These are phyloP conservation scores for Neofusicoccum sp. DNA, from an alignment of 2,329 filamentous ascomycete genomes.

Conservation along the genomic window DNA sequence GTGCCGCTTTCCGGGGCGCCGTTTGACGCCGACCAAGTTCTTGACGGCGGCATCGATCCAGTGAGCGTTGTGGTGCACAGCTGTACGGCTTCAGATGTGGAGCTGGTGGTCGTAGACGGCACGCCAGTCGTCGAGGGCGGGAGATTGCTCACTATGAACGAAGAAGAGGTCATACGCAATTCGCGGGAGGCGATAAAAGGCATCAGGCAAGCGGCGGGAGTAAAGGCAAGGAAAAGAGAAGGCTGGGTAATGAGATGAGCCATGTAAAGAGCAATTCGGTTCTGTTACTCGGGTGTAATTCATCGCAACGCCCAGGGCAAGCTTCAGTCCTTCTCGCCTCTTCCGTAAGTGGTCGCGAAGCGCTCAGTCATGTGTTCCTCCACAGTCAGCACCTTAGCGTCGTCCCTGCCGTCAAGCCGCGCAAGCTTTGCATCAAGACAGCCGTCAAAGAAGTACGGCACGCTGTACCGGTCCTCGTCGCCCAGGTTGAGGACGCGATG, in stretches of 20 bases:
- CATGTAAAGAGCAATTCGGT: background rate
- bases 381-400: constrained; percentile 24
- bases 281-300: background rate
- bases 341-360: constrained; percentile 12
- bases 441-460: constrained; percentile 58
- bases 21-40: constrained; percentile 36
- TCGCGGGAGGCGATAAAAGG: constrained; percentile 21
- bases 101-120: constrained; percentile 26
- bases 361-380: constrained; percentile 29
- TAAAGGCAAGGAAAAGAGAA: constrained; percentile 1
- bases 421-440: constrained; percentile 43
- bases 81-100: constrained; percentile 21
- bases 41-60: constrained; percentile 33
- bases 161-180: constrained; percentile 14
- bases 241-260: background rate
- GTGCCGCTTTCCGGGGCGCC: constrained; percentile 28
- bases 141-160: constrained; percentile 21
- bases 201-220: constrained; percentile 22
- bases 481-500: constrained; percentile 58
- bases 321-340: background rate
- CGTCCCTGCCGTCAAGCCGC: constrained; percentile 19
- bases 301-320: background rate
- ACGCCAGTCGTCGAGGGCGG: constrained; percentile 21
- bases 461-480: constrained; percentile 52
- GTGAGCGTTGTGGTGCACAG: constrained; percentile 32